Base-by-base conservation (phyloP, 2,329 filamentous ascomycete species). In the Penicillium aurantiogriseum region DNA sequence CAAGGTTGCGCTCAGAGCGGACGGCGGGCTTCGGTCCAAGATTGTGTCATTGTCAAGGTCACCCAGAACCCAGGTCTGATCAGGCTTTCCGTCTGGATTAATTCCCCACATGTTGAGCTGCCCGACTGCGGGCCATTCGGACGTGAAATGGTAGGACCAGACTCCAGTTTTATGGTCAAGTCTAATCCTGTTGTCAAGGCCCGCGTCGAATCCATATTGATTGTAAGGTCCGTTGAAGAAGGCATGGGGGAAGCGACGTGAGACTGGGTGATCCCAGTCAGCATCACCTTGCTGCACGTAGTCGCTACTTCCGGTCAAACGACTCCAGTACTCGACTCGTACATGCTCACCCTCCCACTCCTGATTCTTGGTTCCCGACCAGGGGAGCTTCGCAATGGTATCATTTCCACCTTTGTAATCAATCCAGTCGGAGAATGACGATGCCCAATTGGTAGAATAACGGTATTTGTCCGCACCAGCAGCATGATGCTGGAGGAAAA, bases 101-200 rank as follows among this genome's bases (percentile, higher is more conserved):
- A 88, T 83, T 47, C 86, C 86, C 86, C 86, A 88, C 10, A 86
- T 78, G 62, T 87, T 88, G 59, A 88, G 73, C 67, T 88, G 85
- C 55, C 85, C 80, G 46, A 80, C 73, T 4, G 81, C 80, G 1
- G 86, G 86, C 81, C 84, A 88, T 67, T 88, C 86, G 5, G 79
- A 78, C 76, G 87, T 82, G 60, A 87, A 84, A 63, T 84, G 78
- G 63, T 82, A 83, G 19, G 77, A 74, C 86, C 86, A 88, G 2
- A 73, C 72, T 31, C 78, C 77, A 46, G 83, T 77, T 33, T 73
- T 68, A 4, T 36, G 48, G 36, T 78, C 74, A 38, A 83, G 77
- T 15, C 74, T 63, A 74, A 87, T 80, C 7, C 71, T 62, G 56
- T 85, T 85, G 2, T 76, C 69, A 17, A 88, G 68, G 5, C 86